These are phyloP conservation scores for Teratosphaeria nubilosa DNA, from an alignment of 2,329 filamentous ascomycete species.

Conservation along the genomic window DNA sequence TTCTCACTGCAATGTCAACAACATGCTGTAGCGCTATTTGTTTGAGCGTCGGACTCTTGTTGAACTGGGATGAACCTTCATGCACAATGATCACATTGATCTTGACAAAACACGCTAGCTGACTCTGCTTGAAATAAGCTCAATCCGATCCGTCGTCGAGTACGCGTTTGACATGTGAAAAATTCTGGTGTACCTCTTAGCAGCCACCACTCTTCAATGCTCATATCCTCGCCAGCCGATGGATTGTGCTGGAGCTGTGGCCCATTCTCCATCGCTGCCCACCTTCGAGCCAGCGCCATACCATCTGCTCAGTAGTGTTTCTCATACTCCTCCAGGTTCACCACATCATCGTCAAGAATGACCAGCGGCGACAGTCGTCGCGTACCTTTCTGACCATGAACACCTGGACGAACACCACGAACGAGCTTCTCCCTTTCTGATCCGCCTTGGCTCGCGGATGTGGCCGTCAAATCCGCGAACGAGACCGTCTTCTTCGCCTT, in stretches of 20 bases:
- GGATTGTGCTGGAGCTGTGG: not conserved
- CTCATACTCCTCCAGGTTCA: not conserved
- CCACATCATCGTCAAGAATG: not conserved
- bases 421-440: not conserved
- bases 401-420: not conserved
- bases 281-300: not conserved
- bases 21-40: not conserved
- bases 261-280: not conserved
- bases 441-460: not conserved
- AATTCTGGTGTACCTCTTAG: not conserved
- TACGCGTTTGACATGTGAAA: not conserved
- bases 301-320: not conserved
- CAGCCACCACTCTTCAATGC: not conserved
- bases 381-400: not conserved
- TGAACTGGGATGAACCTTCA: not conserved
- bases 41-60: not conserved
- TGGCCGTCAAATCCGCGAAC: not conserved
- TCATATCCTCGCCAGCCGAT: not conserved
- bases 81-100: not conserved
- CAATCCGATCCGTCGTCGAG: not conserved
- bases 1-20: not conserved
- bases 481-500: slow-evolving; percentile 2
- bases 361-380: not conserved
- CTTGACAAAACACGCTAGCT: not conserved
- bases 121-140: not conserved